Percentiles rank a stretch among this genome's conserved stretches.
Evolutionary conservation across 306 rosid genomes (phyloP).

Genomic region (Quercus berberidifolia): DNA sequence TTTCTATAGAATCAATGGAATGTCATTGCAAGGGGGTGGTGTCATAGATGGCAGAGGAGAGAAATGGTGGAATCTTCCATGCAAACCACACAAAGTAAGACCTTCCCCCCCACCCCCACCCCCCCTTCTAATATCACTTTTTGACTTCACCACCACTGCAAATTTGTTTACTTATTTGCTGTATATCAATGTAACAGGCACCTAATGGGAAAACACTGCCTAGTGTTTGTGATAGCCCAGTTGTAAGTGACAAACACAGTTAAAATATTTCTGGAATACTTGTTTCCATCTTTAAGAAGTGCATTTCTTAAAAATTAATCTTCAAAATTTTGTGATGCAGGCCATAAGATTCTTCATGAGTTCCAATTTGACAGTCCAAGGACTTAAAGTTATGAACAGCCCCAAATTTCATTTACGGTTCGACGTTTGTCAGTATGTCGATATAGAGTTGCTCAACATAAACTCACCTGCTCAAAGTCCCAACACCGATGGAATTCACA

Average conservation of each 20-base stretch:
- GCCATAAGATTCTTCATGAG: conserved; percentile 46
- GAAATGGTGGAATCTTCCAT: conserved; percentile 72
- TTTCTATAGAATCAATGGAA: conserved; percentile 49
- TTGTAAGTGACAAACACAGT: conserved; percentile 35
- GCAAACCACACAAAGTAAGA: conserved; percentile 55
- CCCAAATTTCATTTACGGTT: conserved; percentile 47
- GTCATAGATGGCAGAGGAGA: conserved; percentile 61
- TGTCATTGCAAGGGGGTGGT: conserved; percentile 50
- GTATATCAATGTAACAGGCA: conserved; percentile 32
- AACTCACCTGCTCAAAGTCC: conserved; percentile 42
- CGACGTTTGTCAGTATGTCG: conserved; percentile 38
- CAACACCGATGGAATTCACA: conserved; percentile 62
- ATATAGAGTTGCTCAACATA: conserved; percentile 35
- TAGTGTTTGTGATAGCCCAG: conserved; percentile 59
- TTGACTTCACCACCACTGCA: background rate
- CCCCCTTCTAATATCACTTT: background rate
- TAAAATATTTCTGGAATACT: background rate
- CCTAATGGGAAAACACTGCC: conserved; percentile 19
- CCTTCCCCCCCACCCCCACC: background rate
- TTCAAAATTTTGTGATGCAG: conserved; percentile 18
- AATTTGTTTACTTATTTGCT: background rate
- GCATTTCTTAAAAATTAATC: background rate
- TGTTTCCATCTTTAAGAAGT: background rate
- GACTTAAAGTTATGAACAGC: conserved; percentile 44
- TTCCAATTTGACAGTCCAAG: conserved; percentile 35